Conservation (phyloP, 371 early-diverging fungal genomes). For the Apophysomyces sp. region DNA sequence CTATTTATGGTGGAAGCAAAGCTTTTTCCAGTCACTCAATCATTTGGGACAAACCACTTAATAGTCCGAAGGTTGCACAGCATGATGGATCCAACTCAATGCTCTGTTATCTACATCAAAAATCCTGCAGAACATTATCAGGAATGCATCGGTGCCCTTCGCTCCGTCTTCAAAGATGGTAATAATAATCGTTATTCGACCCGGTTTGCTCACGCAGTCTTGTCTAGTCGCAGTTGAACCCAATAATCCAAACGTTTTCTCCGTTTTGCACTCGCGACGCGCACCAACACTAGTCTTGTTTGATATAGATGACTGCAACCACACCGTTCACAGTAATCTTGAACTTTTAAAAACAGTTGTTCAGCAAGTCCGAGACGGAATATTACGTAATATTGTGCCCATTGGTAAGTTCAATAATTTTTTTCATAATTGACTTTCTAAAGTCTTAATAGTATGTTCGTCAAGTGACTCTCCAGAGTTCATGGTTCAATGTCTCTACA, state of each 20-base stretch:
- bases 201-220: neutral
- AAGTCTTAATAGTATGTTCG: conserved; percentile 26
- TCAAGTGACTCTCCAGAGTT: conserved; percentile 29
- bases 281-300: neutral
- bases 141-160: neutral
- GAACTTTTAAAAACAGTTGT: conserved; percentile 1
- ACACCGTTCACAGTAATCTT: neutral
- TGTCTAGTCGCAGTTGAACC: neutral
- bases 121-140: neutral
- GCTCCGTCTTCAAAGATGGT: neutral
- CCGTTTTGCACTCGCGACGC: neutral
- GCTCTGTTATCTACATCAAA: neutral
- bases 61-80: neutral
- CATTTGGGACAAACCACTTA: neutral
- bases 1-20: too few species aligned
- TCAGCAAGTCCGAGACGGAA: conserved; percentile 2
- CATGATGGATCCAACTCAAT: neutral
- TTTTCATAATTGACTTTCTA: neutral
- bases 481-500: conserved; percentile 45
- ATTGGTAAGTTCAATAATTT: conserved; percentile 13
- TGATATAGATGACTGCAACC: neutral
- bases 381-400: conserved; percentile 7
- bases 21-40: neutral
- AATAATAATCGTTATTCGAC: neutral
- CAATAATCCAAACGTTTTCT: neutral